These are phyloP conservation scores for Gastrodia elata DNA, from an alignment of 106 monocot genomes.

Conservation along the genomic window DNA sequence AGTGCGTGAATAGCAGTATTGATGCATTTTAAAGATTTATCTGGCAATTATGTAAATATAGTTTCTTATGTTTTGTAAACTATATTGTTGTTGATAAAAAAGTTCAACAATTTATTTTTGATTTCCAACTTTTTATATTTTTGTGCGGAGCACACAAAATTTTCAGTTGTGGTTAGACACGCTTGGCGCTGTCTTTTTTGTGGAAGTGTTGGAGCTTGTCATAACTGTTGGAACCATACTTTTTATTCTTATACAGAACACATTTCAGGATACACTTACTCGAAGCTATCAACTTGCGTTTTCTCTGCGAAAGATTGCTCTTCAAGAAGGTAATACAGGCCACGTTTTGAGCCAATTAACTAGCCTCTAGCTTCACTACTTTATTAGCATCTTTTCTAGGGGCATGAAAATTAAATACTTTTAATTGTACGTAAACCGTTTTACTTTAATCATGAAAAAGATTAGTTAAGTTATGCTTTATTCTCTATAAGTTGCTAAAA, in stretches of 20 bases:
- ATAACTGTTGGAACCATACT: neutral
- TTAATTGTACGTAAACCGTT: neutral
- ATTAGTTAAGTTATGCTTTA: neutral
- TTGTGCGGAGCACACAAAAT: neutral
- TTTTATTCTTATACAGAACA: conserved; percentile 30
- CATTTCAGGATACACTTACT: conserved; percentile 48
- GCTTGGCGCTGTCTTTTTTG: neutral
- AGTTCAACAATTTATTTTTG: neutral
- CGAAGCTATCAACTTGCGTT: conserved; percentile 89
- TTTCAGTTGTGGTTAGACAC: neutral
- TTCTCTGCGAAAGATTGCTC: conserved; percentile 61
- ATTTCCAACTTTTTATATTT: neutral
- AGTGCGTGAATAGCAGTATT: too few species aligned
- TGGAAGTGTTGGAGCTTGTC: neutral
- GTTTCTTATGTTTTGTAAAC: too few species aligned
- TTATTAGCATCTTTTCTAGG: neutral
- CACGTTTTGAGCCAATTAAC: neutral
- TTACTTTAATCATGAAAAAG: neutral
- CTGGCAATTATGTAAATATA: too few species aligned
- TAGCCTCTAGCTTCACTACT: neutral
- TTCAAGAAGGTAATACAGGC: conserved; percentile 33
- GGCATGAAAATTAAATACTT: neutral
- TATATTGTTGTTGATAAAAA: too few species aligned
- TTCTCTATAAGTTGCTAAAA: neutral
- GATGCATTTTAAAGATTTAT: too few species aligned